Base-by-base conservation (phyloP, 108 stramenopile genomes). In the Discostella stelligeroides region DNA sequence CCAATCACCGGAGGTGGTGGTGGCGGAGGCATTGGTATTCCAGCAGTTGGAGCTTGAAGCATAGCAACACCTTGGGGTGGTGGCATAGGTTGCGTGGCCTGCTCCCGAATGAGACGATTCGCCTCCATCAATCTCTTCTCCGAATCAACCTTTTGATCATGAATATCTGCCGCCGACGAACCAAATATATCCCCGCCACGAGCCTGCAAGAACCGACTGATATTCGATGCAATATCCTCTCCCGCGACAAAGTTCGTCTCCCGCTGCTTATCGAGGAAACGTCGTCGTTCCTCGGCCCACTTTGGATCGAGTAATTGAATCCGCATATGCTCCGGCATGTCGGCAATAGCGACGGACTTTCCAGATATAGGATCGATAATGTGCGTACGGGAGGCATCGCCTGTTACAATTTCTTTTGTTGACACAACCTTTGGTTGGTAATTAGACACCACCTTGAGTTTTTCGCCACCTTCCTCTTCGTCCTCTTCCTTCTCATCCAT, bases 271-370 rank as follows among this genome's bases (percentile, higher is more conserved):
- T 91, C 95, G 53, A 85, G 88, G 53, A 97, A 96, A 49, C 92
- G 85, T 42, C 76, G 81, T 18, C 79, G 73, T 82, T 97, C 93
- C 77, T 97, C 89, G 41, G 93, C 92, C 87, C 95, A 95, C 81
- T 94, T 97, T 0, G 98, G 97, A 85, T 99, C 98, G 51, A 99
- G 55, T 11, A 98, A 82, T 72, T 98, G 97, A 73, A 99, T 98
- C 25, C 98, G 90, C 97, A 99, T 94, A 78, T 98, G 97, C 70
- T 99, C 98, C 11, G 91, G 79, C 85, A 97, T 74, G 41, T 97
- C 88, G 20, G 83, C 78, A 0, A 96, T 81, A 12, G 92, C 73
- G 7, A 99, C 84, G 27, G 79, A 88, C 76, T 95, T 92, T 1
- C 96, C 96, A 21, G 93, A 95, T 34, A 98, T 88, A 14, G 98